phyloP scores from a whole-genome alignment of 768 basidiomycete genomes.

The Podaxis sp. region DNA sequence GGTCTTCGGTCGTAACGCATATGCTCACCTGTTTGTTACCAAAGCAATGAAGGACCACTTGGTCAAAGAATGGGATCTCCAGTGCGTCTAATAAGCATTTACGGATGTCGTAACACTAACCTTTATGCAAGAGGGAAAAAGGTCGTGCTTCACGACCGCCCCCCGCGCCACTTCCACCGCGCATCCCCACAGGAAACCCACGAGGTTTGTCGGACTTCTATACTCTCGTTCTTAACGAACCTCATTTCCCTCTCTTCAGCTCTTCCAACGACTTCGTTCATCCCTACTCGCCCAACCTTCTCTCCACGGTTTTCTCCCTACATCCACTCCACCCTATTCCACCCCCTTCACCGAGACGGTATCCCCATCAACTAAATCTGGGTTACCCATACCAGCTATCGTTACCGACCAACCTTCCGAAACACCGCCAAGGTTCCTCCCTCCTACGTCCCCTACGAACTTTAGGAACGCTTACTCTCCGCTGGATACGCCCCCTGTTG shows the following conservation, averaged over 20 bases:
- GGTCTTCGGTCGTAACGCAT: conserved; percentile 76
- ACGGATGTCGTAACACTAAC: conserved; percentile 3
- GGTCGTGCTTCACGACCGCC: conserved; percentile 84
- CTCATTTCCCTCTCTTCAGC: conserved; percentile 28
- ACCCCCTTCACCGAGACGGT: conserved; percentile 56
- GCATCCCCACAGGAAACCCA: conserved; percentile 72
- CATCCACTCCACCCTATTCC: conserved; percentile 51
- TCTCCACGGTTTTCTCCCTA: conserved; percentile 53
- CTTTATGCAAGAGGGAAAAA: conserved; percentile 62
- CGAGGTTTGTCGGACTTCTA: conserved; percentile 47
- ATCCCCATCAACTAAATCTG: conserved; percentile 17
- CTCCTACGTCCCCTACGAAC: neutral
- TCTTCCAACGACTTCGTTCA: conserved; percentile 49
- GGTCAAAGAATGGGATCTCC: conserved; percentile 68
- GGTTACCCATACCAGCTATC: neutral
- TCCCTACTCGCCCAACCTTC: conserved; percentile 32
- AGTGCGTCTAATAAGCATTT: conserved; percentile 46
- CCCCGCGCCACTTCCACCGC: conserved; percentile 80
- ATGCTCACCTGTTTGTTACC: conserved; percentile 93
- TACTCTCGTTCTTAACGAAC: neutral
- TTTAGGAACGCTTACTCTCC: neutral
- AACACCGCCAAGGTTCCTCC: neutral
- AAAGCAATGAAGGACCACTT: conserved; percentile 78
- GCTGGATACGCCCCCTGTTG: conserved; percentile 25
- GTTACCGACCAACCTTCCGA: too few species aligned